These are phyloP conservation scores for Ephemerocybe angulata DNA, from an alignment of 768 basidiomycete species.

Conservation along the genomic window DNA sequence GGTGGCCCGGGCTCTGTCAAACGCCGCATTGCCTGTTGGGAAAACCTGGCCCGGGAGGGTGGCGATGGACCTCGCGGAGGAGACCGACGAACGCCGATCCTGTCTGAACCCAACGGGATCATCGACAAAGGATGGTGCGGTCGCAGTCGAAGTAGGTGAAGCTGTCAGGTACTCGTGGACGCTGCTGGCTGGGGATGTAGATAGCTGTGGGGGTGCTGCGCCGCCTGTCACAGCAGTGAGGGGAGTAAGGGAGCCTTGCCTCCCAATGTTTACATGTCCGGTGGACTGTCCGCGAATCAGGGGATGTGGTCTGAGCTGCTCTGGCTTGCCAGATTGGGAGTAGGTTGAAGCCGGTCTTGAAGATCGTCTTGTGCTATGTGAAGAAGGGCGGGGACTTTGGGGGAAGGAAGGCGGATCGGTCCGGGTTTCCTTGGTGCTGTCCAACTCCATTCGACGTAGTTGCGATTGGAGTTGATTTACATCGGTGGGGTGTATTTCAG, in stretches of 20 bases:
- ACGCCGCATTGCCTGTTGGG: constrained; percentile 17
- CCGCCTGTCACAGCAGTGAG: constrained; percentile 54
- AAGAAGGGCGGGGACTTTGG: constrained; percentile 27
- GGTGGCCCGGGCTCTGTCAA: constrained; percentile 51
- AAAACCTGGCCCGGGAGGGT: constrained; percentile 49
- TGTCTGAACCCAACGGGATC: not conserved
- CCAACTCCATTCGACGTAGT: constrained; percentile 7
- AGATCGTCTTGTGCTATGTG: constrained; percentile 34
- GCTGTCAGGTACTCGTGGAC: constrained; percentile 25
- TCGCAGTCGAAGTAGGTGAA: constrained; percentile 33
- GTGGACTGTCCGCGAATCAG: constrained; percentile 73
- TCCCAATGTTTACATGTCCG: constrained; percentile 44
- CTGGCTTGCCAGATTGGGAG: constrained; percentile 40
- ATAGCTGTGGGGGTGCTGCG: constrained; percentile 39
- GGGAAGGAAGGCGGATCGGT: constrained; percentile 19
- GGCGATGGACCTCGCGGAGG: constrained; percentile 55
- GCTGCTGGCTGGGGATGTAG: constrained; percentile 34
- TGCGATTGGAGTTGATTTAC: constrained; percentile 5
- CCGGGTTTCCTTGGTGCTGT: constrained; percentile 7
- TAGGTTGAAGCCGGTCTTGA: constrained; percentile 65
- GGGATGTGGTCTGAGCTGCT: constrained; percentile 64
- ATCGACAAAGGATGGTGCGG: constrained; percentile 18
- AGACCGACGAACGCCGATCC: constrained; percentile 43
- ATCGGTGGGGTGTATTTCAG: not conserved
- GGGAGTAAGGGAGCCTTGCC: constrained; percentile 61